phyloP scores from a whole-genome alignment of 2,329 filamentous ascomycete species.

The Hymenoscyphus repandus region DNA sequence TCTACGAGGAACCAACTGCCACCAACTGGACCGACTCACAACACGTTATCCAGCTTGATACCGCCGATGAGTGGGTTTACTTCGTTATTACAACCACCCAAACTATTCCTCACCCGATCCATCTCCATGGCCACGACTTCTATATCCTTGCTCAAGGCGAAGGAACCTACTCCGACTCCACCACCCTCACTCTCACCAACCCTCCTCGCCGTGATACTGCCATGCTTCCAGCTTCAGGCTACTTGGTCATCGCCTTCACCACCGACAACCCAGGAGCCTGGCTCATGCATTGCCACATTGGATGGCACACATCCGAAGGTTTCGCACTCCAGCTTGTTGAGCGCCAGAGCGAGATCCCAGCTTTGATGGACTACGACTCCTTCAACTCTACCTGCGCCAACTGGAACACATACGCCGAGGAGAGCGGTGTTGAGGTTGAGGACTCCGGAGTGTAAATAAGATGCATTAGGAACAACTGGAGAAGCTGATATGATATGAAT shows the following conservation, averaged over 20 bases:
- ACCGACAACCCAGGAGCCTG: slow-evolving; percentile 9
- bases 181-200: background rate
- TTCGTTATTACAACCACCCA: slow-evolving; percentile 2
- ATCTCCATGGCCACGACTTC: slow-evolving; percentile 10
- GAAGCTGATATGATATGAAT: background rate
- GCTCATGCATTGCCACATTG: slow-evolving; percentile 10
- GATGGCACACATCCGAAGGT: slow-evolving; percentile 6
- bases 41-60: background rate
- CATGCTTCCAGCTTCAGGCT: slow-evolving; percentile 4
- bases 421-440: slow-evolving; percentile 11
- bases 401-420: slow-evolving; percentile 25
- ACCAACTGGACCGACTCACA: slow-evolving; percentile 9
- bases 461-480: background rate
- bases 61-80: slow-evolving; percentile 1
- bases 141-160: slow-evolving; percentile 3
- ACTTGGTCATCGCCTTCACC: slow-evolving; percentile 3
- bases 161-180: background rate
- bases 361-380: slow-evolving; percentile 16
- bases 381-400: slow-evolving; percentile 26
- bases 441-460: slow-evolving; percentile 19
- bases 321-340: slow-evolving; percentile 7
- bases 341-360: background rate
- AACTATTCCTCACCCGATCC: slow-evolving; percentile 4
- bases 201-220: slow-evolving; percentile 5
- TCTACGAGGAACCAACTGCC: slow-evolving; percentile 19